phyloP scores from a whole-genome alignment of 2,329 filamentous ascomycete species.

The Phialophora chinensis region DNA sequence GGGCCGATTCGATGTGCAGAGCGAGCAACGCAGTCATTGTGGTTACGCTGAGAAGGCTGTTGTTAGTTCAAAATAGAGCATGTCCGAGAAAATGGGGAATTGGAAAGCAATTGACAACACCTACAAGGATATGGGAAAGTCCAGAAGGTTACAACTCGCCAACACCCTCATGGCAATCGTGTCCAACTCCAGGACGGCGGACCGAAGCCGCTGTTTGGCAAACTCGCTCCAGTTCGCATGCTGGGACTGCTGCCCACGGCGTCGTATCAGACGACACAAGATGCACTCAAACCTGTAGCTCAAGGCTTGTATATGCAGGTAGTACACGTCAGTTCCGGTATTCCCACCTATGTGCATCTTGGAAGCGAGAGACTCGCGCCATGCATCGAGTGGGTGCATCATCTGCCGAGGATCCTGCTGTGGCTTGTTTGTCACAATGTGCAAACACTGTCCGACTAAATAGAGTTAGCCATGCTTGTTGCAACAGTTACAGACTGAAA shows the following conservation, averaged over 20 bases:
- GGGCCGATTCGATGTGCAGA: slow-evolving; percentile 40
- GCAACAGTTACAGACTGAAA: slow-evolving; percentile 22
- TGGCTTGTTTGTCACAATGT: slow-evolving; percentile 37
- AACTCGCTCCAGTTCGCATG: slow-evolving; percentile 39
- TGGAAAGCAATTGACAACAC: slow-evolving; percentile 31
- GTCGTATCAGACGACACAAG: slow-evolving; percentile 40
- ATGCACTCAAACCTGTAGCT: slow-evolving; percentile 40
- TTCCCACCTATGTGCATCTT: slow-evolving; percentile 38
- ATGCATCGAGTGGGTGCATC: slow-evolving; percentile 38
- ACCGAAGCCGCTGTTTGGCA: slow-evolving; percentile 39
- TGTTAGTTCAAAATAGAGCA: slow-evolving; percentile 27
- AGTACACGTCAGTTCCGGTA: slow-evolving; percentile 39
- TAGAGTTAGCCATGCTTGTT: slow-evolving; percentile 37
- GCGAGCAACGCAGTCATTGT: slow-evolving; percentile 40
- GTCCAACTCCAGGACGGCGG: slow-evolving; percentile 39
- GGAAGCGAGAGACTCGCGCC: slow-evolving; percentile 38
- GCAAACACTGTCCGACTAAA: slow-evolving; percentile 37
- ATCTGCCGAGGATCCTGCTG: slow-evolving; percentile 39
- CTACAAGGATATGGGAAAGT: slow-evolving; percentile 39
- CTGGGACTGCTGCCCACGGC: slow-evolving; percentile 36
- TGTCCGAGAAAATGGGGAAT: slow-evolving; percentile 23
- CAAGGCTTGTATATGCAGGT: slow-evolving; percentile 39
- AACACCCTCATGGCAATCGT: slow-evolving; percentile 40
- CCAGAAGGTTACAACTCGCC: slow-evolving; percentile 37
- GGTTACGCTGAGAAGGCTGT: slow-evolving; percentile 35